These are phyloP conservation scores for Saccharomyces paradoxus DNA, from an alignment of 805 yeast genomes.

Conservation along the genomic window DNA sequence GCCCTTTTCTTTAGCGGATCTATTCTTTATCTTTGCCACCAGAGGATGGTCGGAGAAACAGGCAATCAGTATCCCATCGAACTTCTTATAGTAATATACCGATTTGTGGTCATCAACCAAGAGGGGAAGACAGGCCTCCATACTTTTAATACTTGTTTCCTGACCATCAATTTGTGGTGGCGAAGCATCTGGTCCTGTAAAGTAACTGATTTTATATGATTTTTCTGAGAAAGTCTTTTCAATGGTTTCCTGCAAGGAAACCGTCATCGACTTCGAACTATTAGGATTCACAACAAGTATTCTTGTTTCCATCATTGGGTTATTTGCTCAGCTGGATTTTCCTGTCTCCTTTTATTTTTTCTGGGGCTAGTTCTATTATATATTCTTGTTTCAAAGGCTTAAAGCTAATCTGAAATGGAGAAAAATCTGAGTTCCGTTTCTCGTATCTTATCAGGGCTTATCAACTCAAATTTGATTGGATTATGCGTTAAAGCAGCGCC, in stretches of 20 bases:
- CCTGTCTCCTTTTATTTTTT: neutral
- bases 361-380: neutral
- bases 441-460: neutral
- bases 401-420: neutral
- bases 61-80: conserved; percentile 19
- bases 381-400: neutral
- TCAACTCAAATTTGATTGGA: neutral
- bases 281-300: conserved; percentile 21
- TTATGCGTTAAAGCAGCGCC: neutral
- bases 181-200: conserved; percentile 18
- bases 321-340: neutral
- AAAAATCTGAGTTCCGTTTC: neutral
- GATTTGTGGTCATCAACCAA: conserved; percentile 7
- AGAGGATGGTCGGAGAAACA: conserved; percentile 26
- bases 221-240: neutral
- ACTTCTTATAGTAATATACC: conserved; percentile 10
- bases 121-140: conserved; percentile 15
- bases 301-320: neutral
- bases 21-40: conserved; percentile 5
- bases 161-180: conserved; percentile 20
- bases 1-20: neutral
- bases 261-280: conserved; percentile 20
- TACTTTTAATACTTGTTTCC: conserved; percentile 12
- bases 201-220: conserved; percentile 2
- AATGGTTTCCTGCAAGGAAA: conserved; percentile 10